Conservation (phyloP, 345 rosid genomes). For the Eucalyptus pauciflora region DNA sequence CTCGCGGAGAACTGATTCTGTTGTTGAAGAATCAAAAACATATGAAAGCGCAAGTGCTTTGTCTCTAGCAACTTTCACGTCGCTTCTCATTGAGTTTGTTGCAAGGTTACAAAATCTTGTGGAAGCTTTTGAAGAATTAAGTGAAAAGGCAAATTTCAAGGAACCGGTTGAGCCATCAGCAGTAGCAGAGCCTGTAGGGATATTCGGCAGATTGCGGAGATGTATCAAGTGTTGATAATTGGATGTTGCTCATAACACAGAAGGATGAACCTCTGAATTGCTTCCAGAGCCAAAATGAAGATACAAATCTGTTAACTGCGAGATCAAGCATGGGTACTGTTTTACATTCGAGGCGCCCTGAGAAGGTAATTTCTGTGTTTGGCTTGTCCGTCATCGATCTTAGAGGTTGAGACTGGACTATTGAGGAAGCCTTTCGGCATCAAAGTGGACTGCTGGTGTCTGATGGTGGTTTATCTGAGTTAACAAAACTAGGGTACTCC, state of each 20-base stretch:
- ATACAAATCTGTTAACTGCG: not conserved
- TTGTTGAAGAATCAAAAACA: conserved; percentile 43
- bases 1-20: conserved; percentile 14
- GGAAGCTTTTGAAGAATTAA: conserved; percentile 50
- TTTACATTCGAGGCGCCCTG: not conserved
- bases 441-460: not conserved
- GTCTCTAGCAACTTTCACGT: conserved; percentile 83
- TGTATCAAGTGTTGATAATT: not conserved
- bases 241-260: not conserved
- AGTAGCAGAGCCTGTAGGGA: conserved; percentile 12
- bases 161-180: conserved; percentile 30
- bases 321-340: not conserved
- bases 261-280: not conserved
- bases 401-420: not conserved
- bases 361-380: not conserved
- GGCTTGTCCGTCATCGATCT: not conserved
- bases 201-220: conserved; percentile 23
- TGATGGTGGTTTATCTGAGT: not conserved
- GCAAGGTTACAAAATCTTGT: conserved; percentile 78
- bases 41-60: conserved; percentile 85
- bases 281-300: not conserved
- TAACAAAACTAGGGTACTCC: not conserved
- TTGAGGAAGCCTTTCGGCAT: not conserved
- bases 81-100: conserved; percentile 78
- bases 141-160: conserved; percentile 56